Base-by-base conservation (phyloP, 2,329 filamentous ascomycete genomes). In the Drechslera avenae region DNA sequence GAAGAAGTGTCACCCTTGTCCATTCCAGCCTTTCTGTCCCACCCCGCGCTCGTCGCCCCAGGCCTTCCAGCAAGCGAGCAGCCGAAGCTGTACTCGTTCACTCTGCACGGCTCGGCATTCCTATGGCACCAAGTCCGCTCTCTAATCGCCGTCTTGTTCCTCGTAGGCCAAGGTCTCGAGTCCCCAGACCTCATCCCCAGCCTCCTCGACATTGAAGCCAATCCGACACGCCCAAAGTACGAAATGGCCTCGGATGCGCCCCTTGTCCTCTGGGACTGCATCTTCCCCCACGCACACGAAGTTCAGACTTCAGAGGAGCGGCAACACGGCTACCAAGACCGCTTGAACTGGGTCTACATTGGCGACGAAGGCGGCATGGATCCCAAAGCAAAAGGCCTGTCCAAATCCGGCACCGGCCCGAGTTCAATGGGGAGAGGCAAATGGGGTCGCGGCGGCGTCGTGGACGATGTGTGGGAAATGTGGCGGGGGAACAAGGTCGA, bases 81-180 rank as follows among this genome's bases (percentile, higher is more conserved):
- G 35, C 76, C 79, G 3, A 89, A 90, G 67, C 83, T 97, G 12
- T 97, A 95, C 76, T 87, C 88, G 55, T 95, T 99, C 74, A 87
- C 88, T 50, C 86, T 99, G 33, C 86, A 92, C 61, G 94, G 94
- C 16, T 91, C 89, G 6, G 94, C 92, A 1, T 99, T 99, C 74
- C 77, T 99, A 39, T 99, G 94, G 94, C 94, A 99, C 76, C 94
- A 99, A 76, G 95, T 99, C 61, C 86, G 94, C 18, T 90, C 93
- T 77, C 92, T 99, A 84, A 86, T 95, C n/a, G 85, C 87, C 13
- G 80, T 97, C 5, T 79, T 99, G n/a, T 97, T 99, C 78, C 79
- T 94, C 9, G 86, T 97, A 7, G 94, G 90, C 21, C 94, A 99
- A 75, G 86, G 91, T 0, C 83, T 96, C 13, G 94, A 99, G 72